Evolutionary conservation across 257 asterid genomes (phyloP).

Genomic region (Solanum piurae): DNA sequence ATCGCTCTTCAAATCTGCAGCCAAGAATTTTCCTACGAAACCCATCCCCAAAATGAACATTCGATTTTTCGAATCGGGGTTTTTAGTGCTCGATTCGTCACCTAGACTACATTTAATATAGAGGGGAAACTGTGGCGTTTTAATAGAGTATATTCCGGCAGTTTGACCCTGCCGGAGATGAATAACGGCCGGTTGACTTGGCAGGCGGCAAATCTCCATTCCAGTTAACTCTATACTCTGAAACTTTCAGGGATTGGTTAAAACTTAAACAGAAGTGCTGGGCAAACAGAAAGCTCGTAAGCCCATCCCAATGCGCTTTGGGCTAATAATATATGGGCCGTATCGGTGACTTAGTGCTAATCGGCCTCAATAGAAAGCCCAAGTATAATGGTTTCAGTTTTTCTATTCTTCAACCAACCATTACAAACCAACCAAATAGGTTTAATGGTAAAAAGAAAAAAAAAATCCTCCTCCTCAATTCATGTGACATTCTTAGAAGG

Average conservation of each 20-base stretch:
- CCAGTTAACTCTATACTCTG: background rate
- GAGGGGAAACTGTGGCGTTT: constrained; percentile 1
- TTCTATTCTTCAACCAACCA: background rate
- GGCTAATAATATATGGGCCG: background rate
- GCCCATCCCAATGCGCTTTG: background rate
- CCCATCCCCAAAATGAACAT: constrained; percentile 93
- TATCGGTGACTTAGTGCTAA: background rate
- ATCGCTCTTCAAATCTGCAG: constrained; percentile 45
- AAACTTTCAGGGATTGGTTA: background rate
- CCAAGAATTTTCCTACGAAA: constrained; percentile 71
- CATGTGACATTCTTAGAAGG: background rate
- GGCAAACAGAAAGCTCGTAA: background rate
- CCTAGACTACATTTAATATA: constrained; percentile 21
- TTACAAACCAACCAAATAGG: background rate
- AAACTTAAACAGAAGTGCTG: background rate
- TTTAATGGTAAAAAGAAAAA: background rate
- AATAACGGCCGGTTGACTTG: constrained; percentile 16
- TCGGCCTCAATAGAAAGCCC: background rate
- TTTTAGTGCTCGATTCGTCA: background rate
- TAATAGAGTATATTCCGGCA: background rate
- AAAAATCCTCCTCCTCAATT: background rate
- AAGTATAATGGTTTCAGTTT: background rate
- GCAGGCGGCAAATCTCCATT: constrained; percentile 29
- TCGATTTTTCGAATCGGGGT: constrained; percentile 13
- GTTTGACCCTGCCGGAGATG: constrained; percentile 13